A percentile compares a stretch with the other conserved stretches of the same genome.
Evolutionary conservation across 148 eudicot genomes (phyloP).

Genomic region (Spergularia marina): DNA sequence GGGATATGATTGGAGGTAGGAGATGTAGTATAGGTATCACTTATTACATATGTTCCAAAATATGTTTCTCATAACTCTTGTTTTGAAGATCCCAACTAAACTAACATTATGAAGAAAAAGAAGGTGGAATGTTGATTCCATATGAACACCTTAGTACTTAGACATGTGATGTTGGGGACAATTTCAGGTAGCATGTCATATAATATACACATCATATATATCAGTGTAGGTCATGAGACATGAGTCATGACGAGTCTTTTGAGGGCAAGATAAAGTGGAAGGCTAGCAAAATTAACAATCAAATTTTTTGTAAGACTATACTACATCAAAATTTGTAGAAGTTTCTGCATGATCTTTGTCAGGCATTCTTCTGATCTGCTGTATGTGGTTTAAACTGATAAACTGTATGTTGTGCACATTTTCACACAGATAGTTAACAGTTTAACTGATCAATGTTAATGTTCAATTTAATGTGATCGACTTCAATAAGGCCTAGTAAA

Average conservation of each 20-base stretch:
- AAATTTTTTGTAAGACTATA: not conserved
- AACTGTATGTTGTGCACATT: no score
- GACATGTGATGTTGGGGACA: constrained; percentile 30
- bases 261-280: constrained; percentile 8
- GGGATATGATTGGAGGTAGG: no score
- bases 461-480: no score
- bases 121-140: constrained; percentile 18
- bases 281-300: not conserved
- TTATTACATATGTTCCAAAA: not conserved
- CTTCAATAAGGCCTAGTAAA: no score
- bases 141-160: constrained; percentile 11
- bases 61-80: not conserved
- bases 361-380: not conserved
- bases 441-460: no score
- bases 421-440: no score
- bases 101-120: constrained; percentile 10
- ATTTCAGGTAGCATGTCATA: constrained; percentile 24
- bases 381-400: no score
- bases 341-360: constrained; percentile 18
- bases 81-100: constrained; percentile 31
- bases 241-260: constrained; percentile 25
- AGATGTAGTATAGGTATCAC: no score
- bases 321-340: constrained; percentile 3
- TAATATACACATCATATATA: not conserved
- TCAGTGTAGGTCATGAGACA: not conserved